Evolutionary conservation across 495 filamentous ascomycete species (phyloP).

Genomic region (Filosporella fistucella): DNA sequence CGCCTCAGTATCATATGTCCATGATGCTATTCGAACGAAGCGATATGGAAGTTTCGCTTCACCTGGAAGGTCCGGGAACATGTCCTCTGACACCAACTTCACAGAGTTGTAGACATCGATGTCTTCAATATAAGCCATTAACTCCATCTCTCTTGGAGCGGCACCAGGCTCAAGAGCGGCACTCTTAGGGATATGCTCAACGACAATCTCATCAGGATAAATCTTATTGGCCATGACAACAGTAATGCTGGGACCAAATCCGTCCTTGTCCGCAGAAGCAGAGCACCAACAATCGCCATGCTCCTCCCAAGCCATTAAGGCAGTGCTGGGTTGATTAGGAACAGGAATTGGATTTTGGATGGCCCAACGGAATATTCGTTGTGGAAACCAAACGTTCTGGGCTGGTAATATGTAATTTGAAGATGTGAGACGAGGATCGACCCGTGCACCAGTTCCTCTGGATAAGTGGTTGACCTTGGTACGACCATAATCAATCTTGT

Average conservation of each 20-base stretch:
- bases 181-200: constrained; percentile 56
- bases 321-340: constrained; percentile 29
- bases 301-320: constrained; percentile 53
- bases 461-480: constrained; percentile 21
- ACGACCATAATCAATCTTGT: neutral
- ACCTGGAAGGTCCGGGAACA: constrained; percentile 24
- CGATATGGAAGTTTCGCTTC: constrained; percentile 16
- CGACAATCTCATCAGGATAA: constrained; percentile 49
- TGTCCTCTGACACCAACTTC: constrained; percentile 22
- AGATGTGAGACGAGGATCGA: constrained; percentile 11
- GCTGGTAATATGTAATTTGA: constrained; percentile 19
- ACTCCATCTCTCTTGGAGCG: constrained; percentile 55
- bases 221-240: constrained; percentile 42
- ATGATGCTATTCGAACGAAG: constrained; percentile 48
- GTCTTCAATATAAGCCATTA: constrained; percentile 44
- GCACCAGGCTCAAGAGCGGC: constrained; percentile 48
- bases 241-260: constrained; percentile 29
- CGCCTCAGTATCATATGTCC: constrained; percentile 43
- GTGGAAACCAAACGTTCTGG: neutral
- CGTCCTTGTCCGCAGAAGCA: constrained; percentile 26
- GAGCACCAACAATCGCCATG: constrained; percentile 67
- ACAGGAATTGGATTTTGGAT: constrained; percentile 13
- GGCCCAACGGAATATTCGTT: neutral
- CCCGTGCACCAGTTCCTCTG: constrained; percentile 18
- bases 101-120: constrained; percentile 6